Percentiles rank a stretch among this genome's conserved stretches.
Evolutionary conservation across 805 yeast genomes (phyloP).

Genomic region (Priceomyces carsonii): DNA sequence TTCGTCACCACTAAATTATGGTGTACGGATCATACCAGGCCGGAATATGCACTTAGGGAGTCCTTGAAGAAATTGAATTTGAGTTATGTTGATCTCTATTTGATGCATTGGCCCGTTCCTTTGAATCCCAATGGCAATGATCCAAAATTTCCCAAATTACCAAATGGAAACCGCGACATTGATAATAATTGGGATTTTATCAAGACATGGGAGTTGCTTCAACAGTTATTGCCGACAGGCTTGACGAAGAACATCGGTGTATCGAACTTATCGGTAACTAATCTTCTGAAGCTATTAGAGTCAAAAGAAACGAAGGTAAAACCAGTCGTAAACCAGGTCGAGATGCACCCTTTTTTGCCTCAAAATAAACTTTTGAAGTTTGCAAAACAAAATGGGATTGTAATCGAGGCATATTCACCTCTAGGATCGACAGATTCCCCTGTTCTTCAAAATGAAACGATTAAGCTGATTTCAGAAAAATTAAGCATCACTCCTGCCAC

Average conservation of each 20-base stretch:
- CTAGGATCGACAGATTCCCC: constrained; percentile 30
- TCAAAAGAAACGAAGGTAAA: constrained; percentile 33
- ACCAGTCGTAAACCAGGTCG: constrained; percentile 58
- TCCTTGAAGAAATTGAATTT: constrained; percentile 64
- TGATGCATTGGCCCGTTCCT: constrained; percentile 79
- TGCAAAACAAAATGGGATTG: constrained; percentile 44
- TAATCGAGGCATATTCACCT: constrained; percentile 30
- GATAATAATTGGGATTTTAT: constrained; percentile 41
- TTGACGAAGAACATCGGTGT: constrained; percentile 71
- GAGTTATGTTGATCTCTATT: constrained; percentile 75
- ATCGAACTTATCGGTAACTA: constrained; percentile 62
- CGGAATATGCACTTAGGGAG: constrained; percentile 52
- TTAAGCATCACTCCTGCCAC: constrained; percentile 21
- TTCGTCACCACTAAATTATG: constrained; percentile 74
- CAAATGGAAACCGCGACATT: constrained; percentile 36
- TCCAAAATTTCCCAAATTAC: constrained; percentile 31
- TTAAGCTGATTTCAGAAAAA: constrained; percentile 21
- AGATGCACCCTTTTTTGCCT: constrained; percentile 41
- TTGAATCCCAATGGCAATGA: constrained; percentile 41
- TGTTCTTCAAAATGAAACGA: constrained; percentile 19
- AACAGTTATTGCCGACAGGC: constrained; percentile 54
- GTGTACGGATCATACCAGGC: constrained; percentile 53
- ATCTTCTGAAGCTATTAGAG: constrained; percentile 37
- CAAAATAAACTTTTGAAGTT: constrained; percentile 59
- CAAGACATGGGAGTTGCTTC: constrained; percentile 58